These are phyloP conservation scores for Larix kaempferi DNA, from an alignment of 75 land plant genomes.

Conservation along the genomic window DNA sequence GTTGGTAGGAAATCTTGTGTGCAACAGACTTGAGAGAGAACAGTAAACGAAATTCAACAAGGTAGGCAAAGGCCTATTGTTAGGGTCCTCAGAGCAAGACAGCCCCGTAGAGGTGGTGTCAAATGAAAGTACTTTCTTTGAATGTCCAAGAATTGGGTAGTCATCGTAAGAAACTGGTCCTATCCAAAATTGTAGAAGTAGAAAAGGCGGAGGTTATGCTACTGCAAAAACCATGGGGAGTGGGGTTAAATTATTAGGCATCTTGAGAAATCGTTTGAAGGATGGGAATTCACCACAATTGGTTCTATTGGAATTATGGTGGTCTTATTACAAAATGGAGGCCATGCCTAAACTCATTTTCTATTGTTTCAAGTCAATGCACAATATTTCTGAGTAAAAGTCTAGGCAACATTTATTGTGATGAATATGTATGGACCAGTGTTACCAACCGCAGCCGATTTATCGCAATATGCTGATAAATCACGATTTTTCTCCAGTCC, in stretches of 20 bases:
- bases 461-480: too few relatives aligned
- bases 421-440: neutral
- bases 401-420: neutral
- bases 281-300: neutral
- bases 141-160: neutral
- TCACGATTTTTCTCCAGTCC: too few relatives aligned
- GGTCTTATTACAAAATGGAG: neutral
- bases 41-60: neutral
- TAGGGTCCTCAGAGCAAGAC: neutral
- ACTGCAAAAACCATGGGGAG: neutral
- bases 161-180: neutral
- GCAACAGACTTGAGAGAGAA: neutral
- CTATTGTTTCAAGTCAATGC: neutral
- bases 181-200: neutral
- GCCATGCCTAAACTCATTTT: neutral
- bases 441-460: too few relatives aligned
- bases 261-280: neutral
- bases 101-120: too few relatives aligned
- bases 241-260: neutral
- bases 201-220: neutral
- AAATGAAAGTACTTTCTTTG: too few relatives aligned
- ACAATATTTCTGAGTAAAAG: neutral
- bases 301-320: neutral
- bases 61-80: neutral
- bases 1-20: too few relatives aligned